Conservation (phyloP, 257 asterid genomes). For the Oldenlandia corymbosa region DNA sequence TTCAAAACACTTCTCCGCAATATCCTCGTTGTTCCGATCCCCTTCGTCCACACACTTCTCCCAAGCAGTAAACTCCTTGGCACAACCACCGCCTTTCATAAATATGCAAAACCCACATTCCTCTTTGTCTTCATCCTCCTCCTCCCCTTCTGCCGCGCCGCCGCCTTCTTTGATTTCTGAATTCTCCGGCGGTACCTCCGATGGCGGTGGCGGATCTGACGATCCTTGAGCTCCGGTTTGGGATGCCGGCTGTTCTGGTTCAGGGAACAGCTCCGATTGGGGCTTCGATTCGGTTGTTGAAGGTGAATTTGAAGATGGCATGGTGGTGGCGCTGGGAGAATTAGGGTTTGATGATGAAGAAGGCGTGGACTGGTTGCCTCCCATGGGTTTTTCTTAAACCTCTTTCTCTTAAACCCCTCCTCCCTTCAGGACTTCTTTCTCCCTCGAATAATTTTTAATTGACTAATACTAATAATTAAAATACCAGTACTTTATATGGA, state of each 20-base stretch:
- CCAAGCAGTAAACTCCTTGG: slow-evolving; percentile 56
- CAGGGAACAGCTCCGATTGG: slow-evolving; percentile 9
- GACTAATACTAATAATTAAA: too few species aligned
- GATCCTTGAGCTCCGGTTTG: slow-evolving; percentile 18
- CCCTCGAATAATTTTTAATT: neutral
- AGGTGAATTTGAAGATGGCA: slow-evolving; percentile 36
- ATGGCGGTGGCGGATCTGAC: slow-evolving; percentile 25
- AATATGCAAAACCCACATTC: slow-evolving; percentile 82
- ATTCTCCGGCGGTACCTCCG: slow-evolving; percentile 20
- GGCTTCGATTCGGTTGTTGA: slow-evolving; percentile 17
- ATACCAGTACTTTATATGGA: too few species aligned
- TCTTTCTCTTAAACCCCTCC: slow-evolving; percentile 42
- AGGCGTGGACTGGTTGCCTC: slow-evolving; percentile 25
- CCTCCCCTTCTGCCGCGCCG: slow-evolving; percentile 14
- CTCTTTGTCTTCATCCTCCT: slow-evolving; percentile 51
- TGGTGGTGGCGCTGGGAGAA: slow-evolving; percentile 30
- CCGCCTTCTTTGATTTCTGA: slow-evolving; percentile 7
- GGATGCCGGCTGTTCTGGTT: slow-evolving; percentile 15
- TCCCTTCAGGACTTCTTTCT: neutral
- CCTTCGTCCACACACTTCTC: slow-evolving; percentile 69
- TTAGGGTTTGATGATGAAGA: slow-evolving; percentile 27
- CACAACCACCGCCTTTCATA: slow-evolving; percentile 88
- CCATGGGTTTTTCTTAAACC: slow-evolving; percentile 49
- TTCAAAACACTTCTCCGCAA: slow-evolving; percentile 57
- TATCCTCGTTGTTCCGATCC: slow-evolving; percentile 53